Base-by-base conservation (phyloP, 2,329 filamentous ascomycete genomes). In the Trichophyton mentagrophytes region DNA sequence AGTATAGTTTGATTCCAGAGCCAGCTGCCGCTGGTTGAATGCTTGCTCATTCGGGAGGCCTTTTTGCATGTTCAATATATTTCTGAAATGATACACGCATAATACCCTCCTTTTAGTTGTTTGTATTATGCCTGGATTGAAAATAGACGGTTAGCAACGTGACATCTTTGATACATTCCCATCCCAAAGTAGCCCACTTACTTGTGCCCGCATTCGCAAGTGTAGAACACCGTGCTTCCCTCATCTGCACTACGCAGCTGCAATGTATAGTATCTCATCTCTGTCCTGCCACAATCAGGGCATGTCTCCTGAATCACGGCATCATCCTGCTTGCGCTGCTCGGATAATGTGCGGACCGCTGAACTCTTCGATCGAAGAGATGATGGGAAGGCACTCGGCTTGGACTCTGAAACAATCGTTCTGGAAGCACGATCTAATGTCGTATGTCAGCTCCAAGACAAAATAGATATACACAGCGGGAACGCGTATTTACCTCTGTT, bases 1-100 rank as follows among this genome's bases (percentile, higher is more conserved):
- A 99, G 72, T 99, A 99, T 78, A 93, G 93, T 55, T 81, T 96
- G 69, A 86, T 97, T 66, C 92, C 91, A 2, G 83, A 88, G 57
- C 67, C 69, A 47, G 67, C 66, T 44, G 68, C 69, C 53, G 64
- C 65, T 38, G 65, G 65, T 60, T 68, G 56, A 44, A 65, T 51
- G 13, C 9, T 42, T 44, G 36, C 20, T 42, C 13, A 25, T 4
- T 33, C 40, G 1, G 20, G 11, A 25, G 20, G 46, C 46, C 11
- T 51, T 30, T 51, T 27, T 20, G 20, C 46, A 51, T 51, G 46
- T 51, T 51, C 25, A 51, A 27, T 51, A 22, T 15, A 51, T 22
- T 9, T 3, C 25, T 15, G 46, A 51, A 25, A 20, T 33, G 9
- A 30, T 56, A 15, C n/a, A 61, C 27, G 36, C n/a, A 38, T 33